A percentile compares a stretch with the other conserved stretches of the same genome.
Conservation (phyloP, 202 grass and related monocot species). For the Musa balbisiana region DNA sequence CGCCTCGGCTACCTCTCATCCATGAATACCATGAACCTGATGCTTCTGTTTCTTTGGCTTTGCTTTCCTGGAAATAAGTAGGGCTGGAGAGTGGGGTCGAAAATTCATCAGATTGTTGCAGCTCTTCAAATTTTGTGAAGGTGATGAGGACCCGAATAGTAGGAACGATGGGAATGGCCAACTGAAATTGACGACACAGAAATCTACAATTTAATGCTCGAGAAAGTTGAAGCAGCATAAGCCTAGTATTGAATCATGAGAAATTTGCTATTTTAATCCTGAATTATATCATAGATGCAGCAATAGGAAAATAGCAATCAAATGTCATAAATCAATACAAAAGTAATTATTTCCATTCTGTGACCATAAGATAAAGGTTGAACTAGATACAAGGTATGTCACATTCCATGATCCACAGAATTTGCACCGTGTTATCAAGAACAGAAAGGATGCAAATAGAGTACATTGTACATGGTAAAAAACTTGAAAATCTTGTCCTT, state of each 20-base stretch:
- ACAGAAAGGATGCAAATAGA: too few relatives aligned
- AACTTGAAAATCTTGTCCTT: too few relatives aligned
- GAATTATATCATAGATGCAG: neutral
- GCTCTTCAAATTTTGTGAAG: conserved; percentile 95
- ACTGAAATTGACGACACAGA: conserved; percentile 45
- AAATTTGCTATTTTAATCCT: neutral
- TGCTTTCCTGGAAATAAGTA: conserved; percentile 60
- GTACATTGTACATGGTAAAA: too few relatives aligned
- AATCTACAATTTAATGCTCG: neutral
- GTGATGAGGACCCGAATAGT: conserved; percentile 90
- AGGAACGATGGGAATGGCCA: conserved; percentile 95
- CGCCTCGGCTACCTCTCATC: conserved; percentile 69
- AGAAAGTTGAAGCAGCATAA: neutral
- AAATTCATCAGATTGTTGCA: conserved; percentile 73
- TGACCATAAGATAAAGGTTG: too few relatives aligned
- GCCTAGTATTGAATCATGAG: neutral
- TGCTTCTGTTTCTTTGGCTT: conserved; percentile 60
- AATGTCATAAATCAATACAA: too few relatives aligned
- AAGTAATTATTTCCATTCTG: too few relatives aligned
- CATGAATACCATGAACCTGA: conserved; percentile 89
- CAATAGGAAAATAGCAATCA: neutral
- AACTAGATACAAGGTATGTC: neutral
- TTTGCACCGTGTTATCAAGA: too few relatives aligned
- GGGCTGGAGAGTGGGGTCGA: conserved; percentile 82
- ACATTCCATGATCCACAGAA: neutral